Evolutionary conservation across 169 alveolate species (phyloP).

Genomic region (Eimeria acervulina): DNA sequence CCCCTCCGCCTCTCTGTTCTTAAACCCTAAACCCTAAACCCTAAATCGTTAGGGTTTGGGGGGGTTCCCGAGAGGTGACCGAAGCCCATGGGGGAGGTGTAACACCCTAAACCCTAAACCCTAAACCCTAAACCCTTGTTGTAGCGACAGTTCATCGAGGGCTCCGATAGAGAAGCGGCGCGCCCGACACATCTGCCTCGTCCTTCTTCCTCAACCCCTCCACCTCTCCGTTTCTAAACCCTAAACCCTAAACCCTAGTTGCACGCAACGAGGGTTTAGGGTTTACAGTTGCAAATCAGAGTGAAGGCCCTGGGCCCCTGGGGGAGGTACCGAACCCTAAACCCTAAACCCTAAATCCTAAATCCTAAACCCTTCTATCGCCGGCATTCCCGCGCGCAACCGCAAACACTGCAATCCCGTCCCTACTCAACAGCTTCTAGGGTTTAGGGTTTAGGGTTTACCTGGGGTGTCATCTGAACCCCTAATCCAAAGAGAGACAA

Average conservation of each 20-base stretch:
- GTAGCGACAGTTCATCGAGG: slow-evolving; percentile 61
- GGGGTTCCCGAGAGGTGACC: neutral
- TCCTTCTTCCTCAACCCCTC: slow-evolving; percentile 51
- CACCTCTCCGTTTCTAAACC: neutral
- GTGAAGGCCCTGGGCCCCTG: neutral
- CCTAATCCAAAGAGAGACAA: slow-evolving; percentile 92
- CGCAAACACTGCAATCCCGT: neutral
- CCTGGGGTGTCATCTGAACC: slow-evolving; percentile 95
- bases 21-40: slow-evolving; percentile 5
- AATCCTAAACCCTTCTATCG: neutral
- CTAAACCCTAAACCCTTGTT: slow-evolving; percentile 4
- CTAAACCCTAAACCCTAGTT: slow-evolving; percentile 62
- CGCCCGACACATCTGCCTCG: slow-evolving; percentile 62
- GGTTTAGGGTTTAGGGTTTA: slow-evolving; percentile 19
- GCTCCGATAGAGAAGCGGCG: neutral
- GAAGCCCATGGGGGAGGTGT: neutral
- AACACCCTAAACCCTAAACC: neutral
- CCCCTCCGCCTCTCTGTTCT: neutral
- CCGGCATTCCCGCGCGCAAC: neutral
- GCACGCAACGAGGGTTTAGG: slow-evolving; percentile 30
- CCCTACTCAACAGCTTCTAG: neutral
- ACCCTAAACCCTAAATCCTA: neutral
- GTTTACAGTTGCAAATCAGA: neutral
- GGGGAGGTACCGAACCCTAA: neutral
- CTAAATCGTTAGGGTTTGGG: slow-evolving; percentile 10